Evolutionary conservation across 1,284 basidiomycete species (phyloP), one percentile per base, ranked within the genome.

Genomic region (Trichosporon asahii): DNA sequence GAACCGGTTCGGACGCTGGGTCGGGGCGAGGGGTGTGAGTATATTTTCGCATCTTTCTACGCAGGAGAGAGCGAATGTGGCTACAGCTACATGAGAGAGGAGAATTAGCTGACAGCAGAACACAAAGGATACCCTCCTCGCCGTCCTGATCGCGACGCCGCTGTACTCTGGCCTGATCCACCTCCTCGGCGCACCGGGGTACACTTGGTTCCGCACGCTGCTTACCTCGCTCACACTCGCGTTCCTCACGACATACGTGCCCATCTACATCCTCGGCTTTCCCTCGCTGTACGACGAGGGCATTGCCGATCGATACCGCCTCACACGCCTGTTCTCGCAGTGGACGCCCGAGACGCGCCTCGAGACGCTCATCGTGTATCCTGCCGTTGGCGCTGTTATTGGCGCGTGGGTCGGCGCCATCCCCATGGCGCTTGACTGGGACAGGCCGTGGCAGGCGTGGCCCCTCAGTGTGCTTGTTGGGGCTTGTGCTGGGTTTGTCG

Each of bases 381-480:
- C 95, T 11, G 86, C 88, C 3, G 76, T 90, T 21, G 92, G 92
- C n/a, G 85, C 91, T 1, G 75, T 90, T 23, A 27, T 90, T 14
- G 94, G 94, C 6, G 86, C 88, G 49, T 96, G 93, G 94, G 61
- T 88, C 7, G 93, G 93, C 18, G 89, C 88, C 2, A 86, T 94
- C 55, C 91, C 92, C 0, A 89, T 94, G 67, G 90, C 93, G 0
- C 88, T 98, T 8, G 95, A 98, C 82, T 98, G 95, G 95, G 94
- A 95, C 79, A 87, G 93, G 65, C 92, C 94, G 11, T 97, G 94
- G 94, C 95, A 97, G 91, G 87, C 89, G 12, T 94, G 90, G 88
- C 92, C 92, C n/a, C 84, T 94, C 72, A 89, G 90, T 0, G 88
- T 90, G n/a, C 67, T 74, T 4, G 66, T 89, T 75, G 89, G 89